Conservation (phyloP, 2,329 filamentous ascomycete species). For the Xylariaceae sp. region DNA sequence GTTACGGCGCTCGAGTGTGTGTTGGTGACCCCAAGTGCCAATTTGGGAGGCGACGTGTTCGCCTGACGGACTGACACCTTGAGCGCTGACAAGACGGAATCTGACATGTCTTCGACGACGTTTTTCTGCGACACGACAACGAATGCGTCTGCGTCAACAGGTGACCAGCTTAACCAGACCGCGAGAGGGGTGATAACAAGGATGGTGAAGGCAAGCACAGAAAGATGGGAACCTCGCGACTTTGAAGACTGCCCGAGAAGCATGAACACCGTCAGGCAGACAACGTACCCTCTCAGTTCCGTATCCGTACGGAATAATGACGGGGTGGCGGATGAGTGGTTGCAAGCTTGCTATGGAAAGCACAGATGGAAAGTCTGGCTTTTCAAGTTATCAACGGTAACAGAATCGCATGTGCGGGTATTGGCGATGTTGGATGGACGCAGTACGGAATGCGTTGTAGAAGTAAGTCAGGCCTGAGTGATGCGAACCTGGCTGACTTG, state of each 20-base stretch:
- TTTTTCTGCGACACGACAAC: slow-evolving; percentile 2
- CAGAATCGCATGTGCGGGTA: background rate
- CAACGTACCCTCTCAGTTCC: background rate
- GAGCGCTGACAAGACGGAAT: slow-evolving; percentile 23
- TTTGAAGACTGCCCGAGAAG: slow-evolving; percentile 13
- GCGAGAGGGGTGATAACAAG: slow-evolving; percentile 15
- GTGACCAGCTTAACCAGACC: slow-evolving; percentile 17
- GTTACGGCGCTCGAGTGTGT: slow-evolving; percentile 36
- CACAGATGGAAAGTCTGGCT: background rate
- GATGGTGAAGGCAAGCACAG: slow-evolving; percentile 14
- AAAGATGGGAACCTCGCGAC: slow-evolving; percentile 15
- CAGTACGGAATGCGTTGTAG: background rate
- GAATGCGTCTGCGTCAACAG: background rate
- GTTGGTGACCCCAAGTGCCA: slow-evolving; percentile 39
- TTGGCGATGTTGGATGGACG: background rate
- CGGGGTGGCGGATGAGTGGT: slow-evolving; percentile 3
- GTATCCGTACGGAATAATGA: background rate
- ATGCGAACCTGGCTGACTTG: background rate
- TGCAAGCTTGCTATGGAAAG: background rate
- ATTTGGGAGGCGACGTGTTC: slow-evolving; percentile 29
- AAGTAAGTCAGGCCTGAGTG: background rate
- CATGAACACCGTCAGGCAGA: slow-evolving; percentile 11
- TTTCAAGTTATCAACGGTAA: background rate
- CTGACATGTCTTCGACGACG: slow-evolving; percentile 22
- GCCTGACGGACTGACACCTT: slow-evolving; percentile 29